These are phyloP conservation scores for Atalantia buxifolia DNA, from an alignment of 345 rosid genomes.

Conservation along the genomic window DNA sequence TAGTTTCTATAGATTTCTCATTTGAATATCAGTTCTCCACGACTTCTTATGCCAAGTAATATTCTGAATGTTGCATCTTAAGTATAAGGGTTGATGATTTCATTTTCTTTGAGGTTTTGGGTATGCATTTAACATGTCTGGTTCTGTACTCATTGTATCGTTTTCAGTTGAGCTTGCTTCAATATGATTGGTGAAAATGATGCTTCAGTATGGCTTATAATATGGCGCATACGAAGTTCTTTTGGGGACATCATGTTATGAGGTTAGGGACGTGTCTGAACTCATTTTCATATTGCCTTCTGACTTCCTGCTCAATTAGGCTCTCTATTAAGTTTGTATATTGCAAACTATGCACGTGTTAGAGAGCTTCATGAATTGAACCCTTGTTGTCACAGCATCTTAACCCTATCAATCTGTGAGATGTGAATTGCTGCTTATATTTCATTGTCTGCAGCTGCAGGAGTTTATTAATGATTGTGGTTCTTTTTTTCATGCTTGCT, in stretches of 20 bases:
- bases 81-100: neutral
- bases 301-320: neutral
- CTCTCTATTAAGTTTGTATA: neutral
- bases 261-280: no score
- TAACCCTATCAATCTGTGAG: neutral
- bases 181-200: neutral
- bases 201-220: neutral
- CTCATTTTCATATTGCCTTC: neutral
- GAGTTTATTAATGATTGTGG: no score
- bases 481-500: no score
- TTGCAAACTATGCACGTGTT: neutral
- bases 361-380: neutral
- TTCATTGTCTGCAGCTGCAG: no score
- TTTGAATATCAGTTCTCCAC: neutral
- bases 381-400: neutral
- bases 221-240: no score
- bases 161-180: neutral
- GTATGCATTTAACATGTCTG: no score
- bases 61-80: neutral
- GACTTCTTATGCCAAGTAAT: neutral
- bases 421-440: no score
- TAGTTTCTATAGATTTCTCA: neutral
- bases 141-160: no score
- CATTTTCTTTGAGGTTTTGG: neutral
- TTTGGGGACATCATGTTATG: no score